These are phyloP conservation scores for Xylaria venustula DNA, from an alignment of 495 filamentous ascomycete genomes.

Conservation along the genomic window DNA sequence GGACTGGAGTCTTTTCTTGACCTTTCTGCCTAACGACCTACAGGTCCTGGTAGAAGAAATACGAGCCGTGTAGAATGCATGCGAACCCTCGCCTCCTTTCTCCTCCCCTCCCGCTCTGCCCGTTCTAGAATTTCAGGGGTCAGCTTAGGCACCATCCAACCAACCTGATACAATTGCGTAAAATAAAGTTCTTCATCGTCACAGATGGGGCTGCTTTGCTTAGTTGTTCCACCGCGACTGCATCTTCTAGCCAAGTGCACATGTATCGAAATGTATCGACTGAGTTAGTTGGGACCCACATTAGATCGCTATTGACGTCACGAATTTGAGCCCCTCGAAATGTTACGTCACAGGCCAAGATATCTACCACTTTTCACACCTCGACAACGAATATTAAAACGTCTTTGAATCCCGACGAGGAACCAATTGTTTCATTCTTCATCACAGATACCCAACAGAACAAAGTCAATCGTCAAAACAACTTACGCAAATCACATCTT, in stretches of 20 bases:
- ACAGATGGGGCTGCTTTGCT: not conserved
- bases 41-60: not conserved
- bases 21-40: too few species aligned
- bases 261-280: too few species aligned
- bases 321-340: not conserved
- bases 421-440: not conserved
- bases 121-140: too few species aligned
- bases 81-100: too few species aligned
- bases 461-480: not conserved
- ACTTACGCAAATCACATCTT: not conserved
- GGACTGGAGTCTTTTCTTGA: too few species aligned
- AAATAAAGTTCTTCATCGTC: not conserved
- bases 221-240: not conserved
- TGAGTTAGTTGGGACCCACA: not conserved
- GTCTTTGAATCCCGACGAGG: not conserved
- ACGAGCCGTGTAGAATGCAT: not conserved
- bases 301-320: slow-evolving; percentile 10
- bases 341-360: not conserved
- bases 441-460: not conserved
- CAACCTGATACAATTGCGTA: not conserved
- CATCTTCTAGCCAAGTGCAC: too few species aligned
- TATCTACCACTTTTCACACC: too few species aligned
- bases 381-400: slow-evolving; percentile 12
- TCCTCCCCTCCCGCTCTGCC: too few species aligned
- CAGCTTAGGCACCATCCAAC: too few species aligned